phyloP scores from a whole-genome alignment of 2,329 filamentous ascomycete species.

The Hypomyces rosellus region DNA sequence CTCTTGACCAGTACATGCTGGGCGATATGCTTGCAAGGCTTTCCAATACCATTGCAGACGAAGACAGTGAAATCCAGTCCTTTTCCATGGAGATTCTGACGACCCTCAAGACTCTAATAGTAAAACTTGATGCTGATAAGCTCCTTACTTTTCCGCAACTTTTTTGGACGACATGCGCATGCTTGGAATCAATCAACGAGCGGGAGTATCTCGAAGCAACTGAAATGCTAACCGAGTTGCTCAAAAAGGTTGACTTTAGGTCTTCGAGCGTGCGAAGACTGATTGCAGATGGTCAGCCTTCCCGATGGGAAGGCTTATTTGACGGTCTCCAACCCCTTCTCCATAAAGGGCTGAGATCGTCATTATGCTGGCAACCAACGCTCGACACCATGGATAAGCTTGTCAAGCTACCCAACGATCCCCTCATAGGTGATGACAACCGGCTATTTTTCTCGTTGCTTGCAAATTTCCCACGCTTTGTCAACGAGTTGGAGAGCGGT shows the following conservation, averaged over 20 bases:
- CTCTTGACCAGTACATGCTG: conserved; percentile 86
- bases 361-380: conserved; percentile 70
- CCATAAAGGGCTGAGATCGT: conserved; percentile 89
- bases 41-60: conserved; percentile 94
- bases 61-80: conserved; percentile 87
- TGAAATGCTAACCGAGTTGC: conserved; percentile 81
- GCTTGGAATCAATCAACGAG: conserved; percentile 94
- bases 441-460: conserved; percentile 80
- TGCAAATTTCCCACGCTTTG: conserved; percentile 83
- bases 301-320: conserved; percentile 83
- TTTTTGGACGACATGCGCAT: conserved; percentile 97
- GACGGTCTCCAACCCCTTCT: conserved; percentile 79
- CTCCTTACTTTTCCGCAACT: conserved; percentile 87
- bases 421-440: conserved; percentile 73
- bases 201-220: conserved; percentile 87
- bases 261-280: conserved; percentile 61
- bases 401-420: conserved; percentile 69
- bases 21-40: conserved; percentile 93
- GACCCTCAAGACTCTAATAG: conserved; percentile 85
- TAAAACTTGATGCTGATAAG: conserved; percentile 71
- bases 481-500: conserved; percentile 68
- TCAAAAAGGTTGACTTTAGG: conserved; percentile 76
- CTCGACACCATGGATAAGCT: conserved; percentile 73
- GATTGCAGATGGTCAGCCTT: conserved; percentile 71
- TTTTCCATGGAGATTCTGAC: conserved; percentile 98